These are phyloP conservation scores for Capsella bursapastoris DNA, from an alignment of 345 rosid species.

Conservation along the genomic window DNA sequence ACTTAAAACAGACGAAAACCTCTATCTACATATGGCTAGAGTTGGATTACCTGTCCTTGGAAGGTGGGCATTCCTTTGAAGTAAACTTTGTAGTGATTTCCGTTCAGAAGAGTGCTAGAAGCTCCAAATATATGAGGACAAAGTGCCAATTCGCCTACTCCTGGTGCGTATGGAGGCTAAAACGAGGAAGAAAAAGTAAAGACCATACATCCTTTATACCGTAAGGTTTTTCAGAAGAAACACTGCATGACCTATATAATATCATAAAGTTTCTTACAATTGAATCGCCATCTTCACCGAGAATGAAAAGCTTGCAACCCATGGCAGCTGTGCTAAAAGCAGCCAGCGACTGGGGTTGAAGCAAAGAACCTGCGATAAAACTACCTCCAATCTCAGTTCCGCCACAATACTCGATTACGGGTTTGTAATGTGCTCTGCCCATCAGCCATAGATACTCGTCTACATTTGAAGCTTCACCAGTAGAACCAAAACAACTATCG, in stretches of 20 bases:
- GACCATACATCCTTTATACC: neutral
- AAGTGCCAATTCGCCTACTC: conserved; percentile 91
- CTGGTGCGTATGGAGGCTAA: conserved; percentile 66
- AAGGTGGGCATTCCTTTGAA: conserved; percentile 82
- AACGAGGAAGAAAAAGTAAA: conserved; percentile 12
- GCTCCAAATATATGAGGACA: conserved; percentile 84
- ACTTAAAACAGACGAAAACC: conserved; percentile 19
- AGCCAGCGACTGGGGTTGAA: conserved; percentile 88
- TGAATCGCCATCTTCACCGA: conserved; percentile 68
- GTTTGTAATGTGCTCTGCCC: conserved; percentile 92
- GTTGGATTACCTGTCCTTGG: conserved; percentile 63
- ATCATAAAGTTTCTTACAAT: conserved; percentile 59
- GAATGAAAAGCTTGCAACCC: conserved; percentile 92
- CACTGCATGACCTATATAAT: conserved; percentile 5
- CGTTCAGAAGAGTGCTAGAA: conserved; percentile 78
- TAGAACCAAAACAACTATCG: conserved; percentile 86
- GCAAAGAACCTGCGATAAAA: conserved; percentile 79
- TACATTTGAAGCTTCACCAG: conserved; percentile 97
- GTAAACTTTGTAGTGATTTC: conserved; percentile 75
- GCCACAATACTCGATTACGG: conserved; percentile 94
- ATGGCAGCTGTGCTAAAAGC: conserved; percentile 93
- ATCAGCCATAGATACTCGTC: conserved; percentile 96
- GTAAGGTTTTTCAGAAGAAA: conserved; percentile 4
- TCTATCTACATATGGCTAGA: neutral
- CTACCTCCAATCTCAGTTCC: conserved; percentile 97